These are phyloP conservation scores for Phytophthora idaei DNA, from an alignment of 352 stramenopile genomes.

Conservation along the genomic window DNA sequence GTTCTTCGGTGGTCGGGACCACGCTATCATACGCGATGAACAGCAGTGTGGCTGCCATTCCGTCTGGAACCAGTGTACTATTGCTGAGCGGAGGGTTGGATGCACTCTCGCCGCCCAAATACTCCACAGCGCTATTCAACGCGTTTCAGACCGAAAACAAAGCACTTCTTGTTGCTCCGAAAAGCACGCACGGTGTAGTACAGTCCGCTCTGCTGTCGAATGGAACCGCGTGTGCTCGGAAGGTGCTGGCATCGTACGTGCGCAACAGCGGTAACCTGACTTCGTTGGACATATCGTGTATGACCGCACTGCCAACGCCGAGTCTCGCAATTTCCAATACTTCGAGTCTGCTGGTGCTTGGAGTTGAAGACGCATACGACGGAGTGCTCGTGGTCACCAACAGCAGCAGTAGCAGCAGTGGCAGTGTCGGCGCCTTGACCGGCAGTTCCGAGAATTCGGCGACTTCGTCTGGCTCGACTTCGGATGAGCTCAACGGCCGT, in stretches of 20 bases:
- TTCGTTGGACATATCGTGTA: constrained; percentile 61
- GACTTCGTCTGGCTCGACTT: constrained; percentile 21
- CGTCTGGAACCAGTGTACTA: constrained; percentile 47
- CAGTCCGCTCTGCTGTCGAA: constrained; percentile 36
- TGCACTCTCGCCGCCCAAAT: constrained; percentile 41
- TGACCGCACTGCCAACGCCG: constrained; percentile 36
- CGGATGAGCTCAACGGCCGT: constrained; percentile 20
- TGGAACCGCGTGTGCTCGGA: constrained; percentile 49
- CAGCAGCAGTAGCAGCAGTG: constrained; percentile 10
- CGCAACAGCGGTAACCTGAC: constrained; percentile 46
- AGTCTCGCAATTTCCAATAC: constrained; percentile 42
- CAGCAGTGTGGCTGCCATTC: constrained; percentile 6
- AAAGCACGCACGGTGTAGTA: constrained; percentile 50
- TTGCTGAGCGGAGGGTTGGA: constrained; percentile 59
- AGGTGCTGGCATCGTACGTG: constrained; percentile 69
- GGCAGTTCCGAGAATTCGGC: constrained; percentile 13
- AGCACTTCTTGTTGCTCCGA: constrained; percentile 49
- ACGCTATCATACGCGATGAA: constrained; percentile 46
- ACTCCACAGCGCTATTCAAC: constrained; percentile 51
- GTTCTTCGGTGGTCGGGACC: background rate
- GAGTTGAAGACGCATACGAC: constrained; percentile 55
- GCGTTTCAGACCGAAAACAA: constrained; percentile 46
- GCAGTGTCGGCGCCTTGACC: constrained; percentile 4
- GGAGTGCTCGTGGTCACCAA: constrained; percentile 28
- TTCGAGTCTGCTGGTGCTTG: constrained; percentile 49